Conservation (phyloP, 2,329 filamentous ascomycete genomes). For the Emmonsiellopsis sp. region DNA sequence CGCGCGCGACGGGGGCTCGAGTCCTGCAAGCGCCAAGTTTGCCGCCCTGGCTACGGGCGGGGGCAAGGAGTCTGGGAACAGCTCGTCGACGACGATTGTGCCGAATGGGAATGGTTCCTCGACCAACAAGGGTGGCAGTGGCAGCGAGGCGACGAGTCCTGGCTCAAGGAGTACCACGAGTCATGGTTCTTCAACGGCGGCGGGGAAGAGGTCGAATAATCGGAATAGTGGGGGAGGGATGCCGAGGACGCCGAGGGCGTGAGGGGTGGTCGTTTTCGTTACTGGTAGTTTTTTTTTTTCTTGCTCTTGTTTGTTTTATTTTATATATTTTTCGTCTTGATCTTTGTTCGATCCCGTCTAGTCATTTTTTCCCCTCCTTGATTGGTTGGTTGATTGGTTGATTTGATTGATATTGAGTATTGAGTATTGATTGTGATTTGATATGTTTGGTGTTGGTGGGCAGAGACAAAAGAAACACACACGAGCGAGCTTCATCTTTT, state of each 20-base stretch:
- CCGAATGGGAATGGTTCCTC: constrained; percentile 1
- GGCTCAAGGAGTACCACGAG: background rate
- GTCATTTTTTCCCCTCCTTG: no score
- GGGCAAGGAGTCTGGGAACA: constrained; percentile 1
- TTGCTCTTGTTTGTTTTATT: no score
- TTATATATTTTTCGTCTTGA: no score
- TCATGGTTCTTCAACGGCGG: background rate
- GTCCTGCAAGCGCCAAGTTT: background rate
- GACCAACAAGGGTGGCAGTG: background rate
- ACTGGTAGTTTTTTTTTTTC: background rate
- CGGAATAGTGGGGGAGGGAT: background rate
- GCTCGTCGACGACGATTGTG: constrained; percentile 5
- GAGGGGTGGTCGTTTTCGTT: background rate
- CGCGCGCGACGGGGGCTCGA: background rate
- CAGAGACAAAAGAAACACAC: no score
- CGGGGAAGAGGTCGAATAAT: background rate
- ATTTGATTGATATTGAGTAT: no score
- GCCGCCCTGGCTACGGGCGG: background rate
- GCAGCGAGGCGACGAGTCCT: background rate
- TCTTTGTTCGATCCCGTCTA: no score
- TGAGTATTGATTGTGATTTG: no score
- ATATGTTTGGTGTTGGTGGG: no score
- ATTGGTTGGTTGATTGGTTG: no score
- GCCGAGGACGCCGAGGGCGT: background rate
- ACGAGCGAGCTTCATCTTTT: no score